These are phyloP conservation scores for Suhomyces chickasaworum DNA, from an alignment of 1,139 yeast genomes.

Conservation along the genomic window DNA sequence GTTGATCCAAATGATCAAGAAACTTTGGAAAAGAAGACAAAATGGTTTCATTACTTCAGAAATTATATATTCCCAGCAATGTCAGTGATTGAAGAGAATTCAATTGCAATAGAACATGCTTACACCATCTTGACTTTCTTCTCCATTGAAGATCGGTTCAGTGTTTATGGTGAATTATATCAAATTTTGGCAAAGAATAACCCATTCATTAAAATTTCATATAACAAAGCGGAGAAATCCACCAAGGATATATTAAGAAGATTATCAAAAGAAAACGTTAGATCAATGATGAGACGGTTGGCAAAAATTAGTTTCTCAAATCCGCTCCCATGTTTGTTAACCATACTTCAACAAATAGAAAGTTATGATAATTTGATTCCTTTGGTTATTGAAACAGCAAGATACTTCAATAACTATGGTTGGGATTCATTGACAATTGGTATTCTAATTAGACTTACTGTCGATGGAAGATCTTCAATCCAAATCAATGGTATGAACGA, in stretches of 20 bases:
- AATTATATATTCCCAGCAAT: slow-evolving; percentile 70
- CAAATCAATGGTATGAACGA: slow-evolving; percentile 84
- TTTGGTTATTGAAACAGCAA: slow-evolving; percentile 77
- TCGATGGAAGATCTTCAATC: slow-evolving; percentile 61
- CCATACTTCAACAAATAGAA: slow-evolving; percentile 74
- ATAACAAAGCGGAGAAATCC: slow-evolving; percentile 73
- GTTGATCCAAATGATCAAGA: slow-evolving; percentile 20
- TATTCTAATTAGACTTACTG: slow-evolving; percentile 67
- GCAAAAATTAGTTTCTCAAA: slow-evolving; percentile 78
- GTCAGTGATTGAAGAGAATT: slow-evolving; percentile 60
- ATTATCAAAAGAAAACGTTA: slow-evolving; percentile 81
- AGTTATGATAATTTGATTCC: slow-evolving; percentile 87
- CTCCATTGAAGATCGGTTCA: slow-evolving; percentile 67
- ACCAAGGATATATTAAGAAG: slow-evolving; percentile 83
- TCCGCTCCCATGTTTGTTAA: slow-evolving; percentile 75
- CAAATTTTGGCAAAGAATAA: slow-evolving; percentile 59
- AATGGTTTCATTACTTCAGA: slow-evolving; percentile 67
- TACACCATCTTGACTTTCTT: slow-evolving; percentile 56
- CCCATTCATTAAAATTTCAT: slow-evolving; percentile 61
- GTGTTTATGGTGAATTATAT: slow-evolving; percentile 80
- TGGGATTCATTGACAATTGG: slow-evolving; percentile 87
- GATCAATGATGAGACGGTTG: slow-evolving; percentile 73
- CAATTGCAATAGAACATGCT: slow-evolving; percentile 63
- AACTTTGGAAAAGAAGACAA: slow-evolving; percentile 23
- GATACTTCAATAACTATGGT: slow-evolving; percentile 74